Evolutionary conservation across 2,329 filamentous ascomycete species (phyloP).

Genomic region (Colletotrichum lindemuthianum): DNA sequence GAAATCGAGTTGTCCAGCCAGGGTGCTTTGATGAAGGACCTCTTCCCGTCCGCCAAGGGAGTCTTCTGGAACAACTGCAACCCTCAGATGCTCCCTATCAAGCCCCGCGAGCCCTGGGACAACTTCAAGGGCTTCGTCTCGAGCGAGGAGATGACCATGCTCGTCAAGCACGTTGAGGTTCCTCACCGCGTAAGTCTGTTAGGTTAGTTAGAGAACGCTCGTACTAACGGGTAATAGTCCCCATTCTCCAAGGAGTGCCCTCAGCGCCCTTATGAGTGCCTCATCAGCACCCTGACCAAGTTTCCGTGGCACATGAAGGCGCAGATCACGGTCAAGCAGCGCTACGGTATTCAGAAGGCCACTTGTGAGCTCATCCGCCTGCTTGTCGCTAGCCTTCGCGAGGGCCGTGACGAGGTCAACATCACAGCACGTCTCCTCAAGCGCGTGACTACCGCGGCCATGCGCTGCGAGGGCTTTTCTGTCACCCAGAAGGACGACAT

Average conservation of each 20-base stretch:
- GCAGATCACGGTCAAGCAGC: slow-evolving; percentile 67
- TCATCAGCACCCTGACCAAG: slow-evolving; percentile 72
- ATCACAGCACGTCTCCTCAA: slow-evolving; percentile 64
- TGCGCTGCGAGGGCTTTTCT: slow-evolving; percentile 70
- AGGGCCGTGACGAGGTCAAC: slow-evolving; percentile 51
- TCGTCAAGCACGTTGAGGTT: slow-evolving; percentile 71
- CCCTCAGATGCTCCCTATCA: slow-evolving; percentile 51
- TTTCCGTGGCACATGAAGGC: slow-evolving; percentile 70
- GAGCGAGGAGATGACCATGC: slow-evolving; percentile 71
- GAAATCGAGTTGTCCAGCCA: slow-evolving; percentile 68
- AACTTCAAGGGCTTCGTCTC: slow-evolving; percentile 70
- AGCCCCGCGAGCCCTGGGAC: slow-evolving; percentile 55
- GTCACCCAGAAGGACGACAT: slow-evolving; percentile 70
- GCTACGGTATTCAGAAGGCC: slow-evolving; percentile 61
- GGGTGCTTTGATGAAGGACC: slow-evolving; percentile 65
- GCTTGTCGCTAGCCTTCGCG: slow-evolving; percentile 37
- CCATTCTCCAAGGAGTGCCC: slow-evolving; percentile 69
- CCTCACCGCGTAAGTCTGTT: slow-evolving; percentile 65
- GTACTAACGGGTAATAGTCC: slow-evolving; percentile 53
- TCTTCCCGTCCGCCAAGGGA: slow-evolving; percentile 68
- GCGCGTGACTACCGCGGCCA: slow-evolving; percentile 61
- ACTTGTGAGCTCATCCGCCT: slow-evolving; percentile 57
- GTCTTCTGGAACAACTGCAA: slow-evolving; percentile 62
- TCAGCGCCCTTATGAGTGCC: slow-evolving; percentile 72
- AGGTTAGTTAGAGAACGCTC: neutral